Percentiles rank a stretch among this genome's conserved stretches.
These are phyloP conservation scores for Coemansia sp. DNA, from an alignment of 192 early-diverging fungal genomes.

Conservation along the genomic window DNA sequence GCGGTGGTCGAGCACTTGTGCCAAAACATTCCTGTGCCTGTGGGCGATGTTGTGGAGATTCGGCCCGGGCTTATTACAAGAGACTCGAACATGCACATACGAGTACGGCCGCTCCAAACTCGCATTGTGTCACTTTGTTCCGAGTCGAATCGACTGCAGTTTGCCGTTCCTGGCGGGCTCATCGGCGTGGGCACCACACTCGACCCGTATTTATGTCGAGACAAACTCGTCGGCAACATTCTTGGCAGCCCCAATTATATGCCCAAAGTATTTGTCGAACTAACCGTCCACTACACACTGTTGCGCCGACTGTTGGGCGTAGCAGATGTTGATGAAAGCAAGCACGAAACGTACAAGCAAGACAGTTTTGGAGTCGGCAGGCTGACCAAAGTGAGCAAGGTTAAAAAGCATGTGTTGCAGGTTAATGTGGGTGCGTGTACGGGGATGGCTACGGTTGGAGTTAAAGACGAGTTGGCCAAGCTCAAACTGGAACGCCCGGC, in stretches of 20 bases:
- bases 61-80: not conserved
- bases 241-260: conserved; percentile 85
- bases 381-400: conserved; percentile 75
- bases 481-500: conserved; percentile 82
- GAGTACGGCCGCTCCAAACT: not conserved
- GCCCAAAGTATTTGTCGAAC: conserved; percentile 88
- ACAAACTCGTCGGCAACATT: conserved; percentile 94
- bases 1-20: not conserved
- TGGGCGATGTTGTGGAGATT: not conserved
- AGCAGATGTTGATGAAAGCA: conserved; percentile 67
- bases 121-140: conserved; percentile 47
- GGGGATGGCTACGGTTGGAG: not conserved
- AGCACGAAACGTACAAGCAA: too few relatives aligned
- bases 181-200: conserved; percentile 96
- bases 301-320: conserved; percentile 92
- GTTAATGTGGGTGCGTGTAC: not conserved
- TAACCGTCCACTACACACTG: conserved; percentile 95
- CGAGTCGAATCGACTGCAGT: conserved; percentile 86
- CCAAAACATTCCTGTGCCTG: conserved; percentile 81
- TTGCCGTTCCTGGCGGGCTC: conserved; percentile 96
- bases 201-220: conserved; percentile 91
- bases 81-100: not conserved
- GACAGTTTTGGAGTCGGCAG: too few relatives aligned
- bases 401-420: conserved; percentile 28
- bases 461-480: conserved; percentile 89